Evolutionary conservation across 1,284 basidiomycete genomes (phyloP), one percentile per base, ranked within the genome.

Genomic region (Malassezia nana): DNA sequence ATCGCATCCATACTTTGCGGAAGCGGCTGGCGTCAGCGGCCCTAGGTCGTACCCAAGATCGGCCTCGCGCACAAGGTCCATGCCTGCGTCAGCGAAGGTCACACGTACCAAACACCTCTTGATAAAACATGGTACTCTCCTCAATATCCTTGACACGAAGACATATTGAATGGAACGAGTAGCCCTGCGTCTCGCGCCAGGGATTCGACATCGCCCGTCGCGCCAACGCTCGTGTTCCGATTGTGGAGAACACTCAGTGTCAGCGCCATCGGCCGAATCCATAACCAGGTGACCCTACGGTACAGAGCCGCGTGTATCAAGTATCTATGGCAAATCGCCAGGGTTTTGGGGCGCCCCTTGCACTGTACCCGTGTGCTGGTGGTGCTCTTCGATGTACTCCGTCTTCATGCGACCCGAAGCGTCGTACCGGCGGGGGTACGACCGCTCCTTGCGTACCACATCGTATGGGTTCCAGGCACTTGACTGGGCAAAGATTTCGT

Each of bases 401-500:
- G n/a, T 6, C 29, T 45, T 59, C 16, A 63, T 59, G 41, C 59
- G 33, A 5, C 68, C 68, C 26, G 62, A 40, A 39, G 48, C 58
- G 60, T 69, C 67, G 63, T 71, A 71, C 22, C 69, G 57, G 30
- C 69, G 59, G 2, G 69, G 66, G 1, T 59, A 64, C 30, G 47
- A 18, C 46, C 56, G 55, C 49, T 69, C 69, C 43, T 60, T 65
- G 22, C 46, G 46, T 3, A 71, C 69, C 7, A 67, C 66, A 38
- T 67, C 65, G 60, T 59, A 67, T 2, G 69, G 69, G 58, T 71
- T 68, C 56, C 59, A 52, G 22, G 57, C 57, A 54, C 57, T 62
- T 40, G 67, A 63, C 32, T 62, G 48, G 2, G 65, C 65, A 49
- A 71, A 71, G 35, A 71, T 70, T 28, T 53, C 42, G 41, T 61